These are phyloP conservation scores for Gaeumannomyces tritici DNA, from an alignment of 2,329 filamentous ascomycete genomes.

Conservation along the genomic window DNA sequence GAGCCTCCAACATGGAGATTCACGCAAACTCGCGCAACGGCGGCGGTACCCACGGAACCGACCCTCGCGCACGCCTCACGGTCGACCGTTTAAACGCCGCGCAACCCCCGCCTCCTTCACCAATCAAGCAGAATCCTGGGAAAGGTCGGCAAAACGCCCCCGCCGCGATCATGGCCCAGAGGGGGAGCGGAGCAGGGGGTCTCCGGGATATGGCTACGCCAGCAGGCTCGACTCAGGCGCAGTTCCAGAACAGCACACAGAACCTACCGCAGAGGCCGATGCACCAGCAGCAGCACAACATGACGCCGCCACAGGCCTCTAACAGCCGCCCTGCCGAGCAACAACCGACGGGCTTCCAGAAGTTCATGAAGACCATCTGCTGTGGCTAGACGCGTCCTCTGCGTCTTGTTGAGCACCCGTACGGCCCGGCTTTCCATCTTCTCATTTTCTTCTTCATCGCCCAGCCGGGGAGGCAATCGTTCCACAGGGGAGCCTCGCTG, in stretches of 20 bases:
- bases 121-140: conserved; percentile 71
- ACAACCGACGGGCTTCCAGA: conserved; percentile 77
- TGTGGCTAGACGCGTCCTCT: conserved; percentile 53
- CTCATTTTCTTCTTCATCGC: no score
- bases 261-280: conserved; percentile 64
- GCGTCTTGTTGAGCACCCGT: no score
- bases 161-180: conserved; percentile 64
- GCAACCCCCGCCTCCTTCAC: conserved; percentile 80
- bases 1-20: conserved; percentile 76
- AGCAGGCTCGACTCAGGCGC: conserved; percentile 84
- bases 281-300: conserved; percentile 45
- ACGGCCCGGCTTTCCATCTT: no score
- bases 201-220: conserved; percentile 72
- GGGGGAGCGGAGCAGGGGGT: conserved; percentile 65
- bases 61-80: conserved; percentile 55
- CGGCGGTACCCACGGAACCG: conserved; percentile 48
- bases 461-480: no score
- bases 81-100: conserved; percentile 88
- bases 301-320: conserved; percentile 48
- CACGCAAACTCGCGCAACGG: conserved; percentile 62
- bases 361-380: conserved; percentile 87
- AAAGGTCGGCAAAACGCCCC: conserved; percentile 66
- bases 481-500: no score
- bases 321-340: conserved; percentile 53
- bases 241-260: conserved; percentile 92